phyloP scores from a whole-genome alignment of 2,329 filamentous ascomycete genomes.

The Ophiostoma himal-ulmi region DNA sequence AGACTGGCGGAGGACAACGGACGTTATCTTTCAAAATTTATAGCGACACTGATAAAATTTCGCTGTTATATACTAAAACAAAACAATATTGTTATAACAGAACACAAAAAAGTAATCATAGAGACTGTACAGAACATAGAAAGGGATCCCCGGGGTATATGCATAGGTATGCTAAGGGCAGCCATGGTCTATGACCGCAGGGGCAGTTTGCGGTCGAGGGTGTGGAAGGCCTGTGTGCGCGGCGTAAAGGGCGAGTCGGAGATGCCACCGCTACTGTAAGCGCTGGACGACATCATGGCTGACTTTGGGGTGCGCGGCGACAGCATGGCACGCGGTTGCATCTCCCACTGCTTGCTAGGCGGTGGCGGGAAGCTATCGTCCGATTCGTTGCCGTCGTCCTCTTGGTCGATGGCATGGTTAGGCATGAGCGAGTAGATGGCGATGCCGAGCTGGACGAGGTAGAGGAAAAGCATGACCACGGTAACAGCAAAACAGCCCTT shows the following conservation, averaged over 20 bases:
- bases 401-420: slow-evolving; percentile 48
- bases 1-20: not conserved
- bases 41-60: not conserved
- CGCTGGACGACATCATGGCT: not conserved
- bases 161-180: not conserved
- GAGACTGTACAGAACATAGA: not conserved
- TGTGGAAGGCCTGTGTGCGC: slow-evolving; percentile 49
- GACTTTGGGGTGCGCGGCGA: slow-evolving; percentile 19
- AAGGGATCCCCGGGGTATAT: not conserved
- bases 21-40: not conserved
- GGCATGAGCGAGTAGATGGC: slow-evolving; percentile 54
- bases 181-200: slow-evolving; percentile 34
- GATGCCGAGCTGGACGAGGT: slow-evolving; percentile 50
- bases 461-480: slow-evolving; percentile 61
- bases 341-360: slow-evolving; percentile 48
- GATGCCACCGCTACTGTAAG: not conserved
- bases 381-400: slow-evolving; percentile 38
- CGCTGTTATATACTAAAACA: not conserved
- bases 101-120: not conserved
- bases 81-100: not conserved
- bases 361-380: slow-evolving; percentile 31
- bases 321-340: slow-evolving; percentile 21
- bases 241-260: slow-evolving; percentile 23
- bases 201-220: slow-evolving; percentile 53
- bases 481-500: slow-evolving; percentile 61